Evolutionary conservation across 805 yeast species (phyloP), one percentile per base, ranked within the genome.

Genomic region (Schizosaccharomyces osmophilus): DNA sequence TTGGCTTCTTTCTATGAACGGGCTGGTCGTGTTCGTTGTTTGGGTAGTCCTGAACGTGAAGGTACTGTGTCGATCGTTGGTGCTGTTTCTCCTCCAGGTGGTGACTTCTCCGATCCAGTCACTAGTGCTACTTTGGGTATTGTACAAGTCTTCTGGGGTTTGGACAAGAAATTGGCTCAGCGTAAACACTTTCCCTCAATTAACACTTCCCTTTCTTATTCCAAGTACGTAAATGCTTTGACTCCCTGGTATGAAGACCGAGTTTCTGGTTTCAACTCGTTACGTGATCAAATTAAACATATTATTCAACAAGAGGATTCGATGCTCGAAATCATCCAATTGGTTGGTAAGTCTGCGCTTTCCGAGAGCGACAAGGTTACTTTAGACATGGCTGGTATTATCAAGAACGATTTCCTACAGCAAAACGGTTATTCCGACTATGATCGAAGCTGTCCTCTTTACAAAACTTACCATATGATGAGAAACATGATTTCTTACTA

Each of bases 91-190:
- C 99, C 99, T 67, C 97, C 98, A 62, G 99, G 99, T 82, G 99
- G 99, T 83, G 99, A 93, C 79, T 90, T 93, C 83, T 90, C 97
- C 31, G 99, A 93, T 77, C 99, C 99, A 57, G 99, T 93, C 68
- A 93, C 99, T 32, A 90, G 97, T 24, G 82, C 98, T 6, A 93
- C 99, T 43, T 81, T 93, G 70, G 97, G 97, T 85, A 93, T 93
- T 68, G 93, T 98, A n/a, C 99, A 93, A 78, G 99, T 93, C 61
- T 93, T 93, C 78, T 93, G 99, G 99, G 99, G 99, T 76, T 81
- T 93, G 74, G 99, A 93, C 77, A 93, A 93, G 77, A 93, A 90
- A 75, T 81, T 93, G 70, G 98, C 99, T 29, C 99, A 93, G 79
- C 89, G 99, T 80, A 93, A 93, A 77, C 99, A 93, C 78, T 93